phyloP scores from a whole-genome alignment of 441 rosid species.

The Pelargonium fulgidum region DNA sequence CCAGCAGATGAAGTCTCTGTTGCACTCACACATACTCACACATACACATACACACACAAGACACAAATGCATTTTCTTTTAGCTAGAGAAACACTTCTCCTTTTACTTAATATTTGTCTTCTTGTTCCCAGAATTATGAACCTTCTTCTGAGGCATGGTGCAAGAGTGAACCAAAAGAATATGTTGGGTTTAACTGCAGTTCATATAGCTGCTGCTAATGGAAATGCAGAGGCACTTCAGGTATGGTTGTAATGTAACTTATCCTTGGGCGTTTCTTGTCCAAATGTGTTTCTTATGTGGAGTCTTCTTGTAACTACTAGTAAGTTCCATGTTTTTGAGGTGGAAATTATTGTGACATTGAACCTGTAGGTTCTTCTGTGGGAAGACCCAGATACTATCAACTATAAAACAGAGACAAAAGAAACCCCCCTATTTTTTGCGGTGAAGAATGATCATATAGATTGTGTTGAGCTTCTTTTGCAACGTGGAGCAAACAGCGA shows the following conservation, averaged over 20 bases:
- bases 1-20: conserved; percentile 50
- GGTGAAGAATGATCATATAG: conserved; percentile 60
- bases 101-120: conserved; percentile 16
- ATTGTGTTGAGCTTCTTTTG: conserved; percentile 71
- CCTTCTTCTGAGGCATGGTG: conserved; percentile 59
- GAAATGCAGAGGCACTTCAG: conserved; percentile 62
- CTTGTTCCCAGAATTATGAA: conserved; percentile 46
- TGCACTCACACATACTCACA: conserved; percentile 20
- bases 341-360: conserved; percentile 16
- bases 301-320: neutral
- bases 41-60: neutral
- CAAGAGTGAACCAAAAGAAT: conserved; percentile 49
- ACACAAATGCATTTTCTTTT: neutral
- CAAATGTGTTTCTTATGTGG: conserved; percentile 3
- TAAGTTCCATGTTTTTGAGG: conserved; percentile 4
- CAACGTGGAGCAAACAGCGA: conserved; percentile 61
- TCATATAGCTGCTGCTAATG: conserved; percentile 74
- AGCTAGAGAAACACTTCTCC: neutral
- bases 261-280: conserved; percentile 8
- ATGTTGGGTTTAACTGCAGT: conserved; percentile 64
- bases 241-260: conserved; percentile 28
- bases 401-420: conserved; percentile 50
- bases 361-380: conserved; percentile 43
- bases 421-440: conserved; percentile 91
- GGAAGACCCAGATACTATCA: conserved; percentile 46